A percentile compares a stretch with the other conserved stretches of the same genome.
Evolutionary conservation across 177 flowering plant genomes (phyloP).

Genomic region (Vitis hybrid): DNA sequence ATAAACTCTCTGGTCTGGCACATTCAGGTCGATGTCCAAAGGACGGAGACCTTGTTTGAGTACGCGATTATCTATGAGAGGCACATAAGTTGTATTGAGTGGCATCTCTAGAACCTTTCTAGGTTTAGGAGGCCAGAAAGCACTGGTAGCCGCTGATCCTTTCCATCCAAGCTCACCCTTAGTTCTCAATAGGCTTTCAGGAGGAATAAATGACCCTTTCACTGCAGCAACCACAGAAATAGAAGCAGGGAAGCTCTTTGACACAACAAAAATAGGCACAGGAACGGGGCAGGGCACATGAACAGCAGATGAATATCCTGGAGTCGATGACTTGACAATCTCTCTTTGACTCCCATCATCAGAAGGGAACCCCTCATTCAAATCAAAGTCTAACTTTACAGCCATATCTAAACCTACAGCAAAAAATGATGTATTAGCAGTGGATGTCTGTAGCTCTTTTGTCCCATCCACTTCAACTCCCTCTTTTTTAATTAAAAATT

Average conservation of each 20-base stretch:
- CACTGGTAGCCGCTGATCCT: slow-evolving; percentile 91
- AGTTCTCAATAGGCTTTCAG: slow-evolving; percentile 48
- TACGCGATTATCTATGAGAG: slow-evolving; percentile 16
- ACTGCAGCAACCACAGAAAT: slow-evolving; percentile 76
- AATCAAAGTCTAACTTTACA: slow-evolving; percentile 73
- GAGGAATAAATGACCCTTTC: slow-evolving; percentile 70
- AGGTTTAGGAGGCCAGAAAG: slow-evolving; percentile 85
- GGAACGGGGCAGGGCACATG: slow-evolving; percentile 41
- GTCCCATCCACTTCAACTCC: slow-evolving; percentile 33
- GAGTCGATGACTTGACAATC: slow-evolving; percentile 14
- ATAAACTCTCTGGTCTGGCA: slow-evolving; percentile 64
- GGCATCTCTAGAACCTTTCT: slow-evolving; percentile 50
- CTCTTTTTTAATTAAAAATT: slow-evolving; percentile 13
- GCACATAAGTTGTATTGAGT: slow-evolving; percentile 17
- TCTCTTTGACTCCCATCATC: slow-evolving; percentile 68
- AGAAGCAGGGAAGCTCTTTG: slow-evolving; percentile 46
- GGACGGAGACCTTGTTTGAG: slow-evolving; percentile 48
- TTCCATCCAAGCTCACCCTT: slow-evolving; percentile 78
- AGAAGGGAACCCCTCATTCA: slow-evolving; percentile 75
- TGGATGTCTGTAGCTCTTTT: slow-evolving; percentile 37
- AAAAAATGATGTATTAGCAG: slow-evolving; percentile 32
- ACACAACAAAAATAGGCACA: slow-evolving; percentile 34
- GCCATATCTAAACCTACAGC: slow-evolving; percentile 37
- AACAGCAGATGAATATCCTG: slow-evolving; percentile 31
- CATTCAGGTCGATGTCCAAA: slow-evolving; percentile 83